These are phyloP conservation scores for Verruconis gallopava DNA, from an alignment of 2,329 filamentous ascomycete genomes.

Conservation along the genomic window DNA sequence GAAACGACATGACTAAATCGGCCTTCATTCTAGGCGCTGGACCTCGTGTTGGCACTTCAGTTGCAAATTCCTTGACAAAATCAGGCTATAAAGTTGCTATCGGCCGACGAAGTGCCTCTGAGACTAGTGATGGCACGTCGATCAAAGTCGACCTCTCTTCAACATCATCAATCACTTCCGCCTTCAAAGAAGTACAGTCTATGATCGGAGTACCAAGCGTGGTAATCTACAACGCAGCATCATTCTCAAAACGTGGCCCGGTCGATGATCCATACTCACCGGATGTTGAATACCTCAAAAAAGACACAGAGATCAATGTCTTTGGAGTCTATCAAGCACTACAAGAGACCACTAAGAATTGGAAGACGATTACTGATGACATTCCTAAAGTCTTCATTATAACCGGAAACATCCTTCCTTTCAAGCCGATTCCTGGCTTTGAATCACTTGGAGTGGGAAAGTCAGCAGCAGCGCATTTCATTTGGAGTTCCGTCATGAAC, in stretches of 20 bases:
- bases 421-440: slow-evolving; percentile 8
- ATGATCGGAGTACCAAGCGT: slow-evolving; percentile 28
- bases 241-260: slow-evolving; percentile 13
- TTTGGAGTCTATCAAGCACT: slow-evolving; percentile 9
- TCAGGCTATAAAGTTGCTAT: slow-evolving; percentile 33
- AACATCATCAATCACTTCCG: slow-evolving; percentile 20
- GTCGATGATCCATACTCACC: slow-evolving; percentile 20
- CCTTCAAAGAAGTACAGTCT: slow-evolving; percentile 28
- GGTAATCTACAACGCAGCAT: slow-evolving; percentile 29
- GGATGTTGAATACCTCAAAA: slow-evolving; percentile 18
- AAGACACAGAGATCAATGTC: slow-evolving; percentile 22
- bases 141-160: slow-evolving; percentile 26
- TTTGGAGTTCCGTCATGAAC: slow-evolving; percentile 5
- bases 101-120: slow-evolving; percentile 22
- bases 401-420: slow-evolving; percentile 12
- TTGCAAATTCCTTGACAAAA: slow-evolving; percentile 25
- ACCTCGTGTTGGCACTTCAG: slow-evolving; percentile 26
- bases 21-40: slow-evolving; percentile 33
- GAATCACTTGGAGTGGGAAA: slow-evolving; percentile 10
- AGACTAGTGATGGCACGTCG: slow-evolving; percentile 19
- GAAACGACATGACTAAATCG: slow-evolving; percentile 12
- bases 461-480: slow-evolving; percentile 11
- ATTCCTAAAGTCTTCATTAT: slow-evolving; percentile 10
- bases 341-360: slow-evolving; percentile 9
- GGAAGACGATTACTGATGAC: slow-evolving; percentile 8